A percentile compares a stretch with the other conserved stretches of the same genome.
These are phyloP conservation scores for Penicillium argentinense DNA, from an alignment of 495 filamentous ascomycete species.

Conservation along the genomic window DNA sequence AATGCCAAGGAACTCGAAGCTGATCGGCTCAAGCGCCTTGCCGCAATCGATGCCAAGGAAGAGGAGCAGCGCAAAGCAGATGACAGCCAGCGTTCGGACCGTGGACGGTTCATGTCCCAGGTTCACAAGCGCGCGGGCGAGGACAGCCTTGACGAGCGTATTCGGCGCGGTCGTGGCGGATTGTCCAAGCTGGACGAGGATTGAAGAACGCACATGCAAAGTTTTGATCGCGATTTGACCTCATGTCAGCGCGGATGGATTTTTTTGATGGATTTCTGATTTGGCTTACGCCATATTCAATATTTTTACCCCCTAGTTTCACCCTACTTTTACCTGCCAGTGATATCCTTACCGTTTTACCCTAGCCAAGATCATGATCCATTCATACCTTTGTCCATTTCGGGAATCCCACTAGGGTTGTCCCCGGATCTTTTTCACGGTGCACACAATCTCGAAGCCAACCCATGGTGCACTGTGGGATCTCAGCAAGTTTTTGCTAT, in stretches of 20 bases:
- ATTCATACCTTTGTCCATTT: too few species aligned
- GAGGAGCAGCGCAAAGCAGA: conserved; percentile 63
- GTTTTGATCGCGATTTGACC: neutral
- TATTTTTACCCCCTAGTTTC: too few species aligned
- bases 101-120: conserved; percentile 40
- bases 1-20: conserved; percentile 78
- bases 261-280: too few species aligned
- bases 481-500: too few species aligned
- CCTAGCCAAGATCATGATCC: too few species aligned
- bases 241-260: neutral
- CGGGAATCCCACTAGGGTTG: too few species aligned
- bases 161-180: conserved; percentile 40
- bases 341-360: too few species aligned
- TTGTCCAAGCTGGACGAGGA: conserved; percentile 39
- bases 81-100: conserved; percentile 42
- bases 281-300: too few species aligned
- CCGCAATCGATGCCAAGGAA: conserved; percentile 65
- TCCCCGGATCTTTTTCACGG: too few species aligned
- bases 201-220: conserved; percentile 2
- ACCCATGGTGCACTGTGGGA: too few species aligned
- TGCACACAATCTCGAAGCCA: too few species aligned
- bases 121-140: conserved; percentile 41
- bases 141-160: conserved; percentile 45
- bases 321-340: too few species aligned
- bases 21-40: conserved; percentile 69